Evolutionary conservation across 1,139 yeast species (phyloP).

Genomic region (Diutina sp.): DNA sequence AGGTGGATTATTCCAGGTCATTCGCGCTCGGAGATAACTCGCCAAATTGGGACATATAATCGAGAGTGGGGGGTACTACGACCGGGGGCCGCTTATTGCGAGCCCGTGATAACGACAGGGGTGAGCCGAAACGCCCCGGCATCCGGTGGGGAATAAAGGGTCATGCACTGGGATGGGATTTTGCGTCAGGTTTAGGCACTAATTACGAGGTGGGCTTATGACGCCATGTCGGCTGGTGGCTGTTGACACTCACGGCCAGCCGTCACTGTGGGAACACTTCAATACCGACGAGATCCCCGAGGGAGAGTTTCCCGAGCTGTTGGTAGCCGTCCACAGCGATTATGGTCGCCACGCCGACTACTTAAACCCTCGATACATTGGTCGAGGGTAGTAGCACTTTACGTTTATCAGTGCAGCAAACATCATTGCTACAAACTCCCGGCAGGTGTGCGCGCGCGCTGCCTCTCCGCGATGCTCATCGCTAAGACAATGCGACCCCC

Average conservation of each 20-base stretch:
- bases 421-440: no score
- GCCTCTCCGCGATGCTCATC: not conserved
- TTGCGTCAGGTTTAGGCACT: no score
- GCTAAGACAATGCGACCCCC: not conserved
- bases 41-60: no score
- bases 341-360: not conserved
- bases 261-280: not conserved
- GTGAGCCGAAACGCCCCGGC: no score
- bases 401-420: no score
- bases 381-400: not conserved
- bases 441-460: no score
- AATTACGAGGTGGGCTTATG: no score
- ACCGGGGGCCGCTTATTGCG: not conserved
- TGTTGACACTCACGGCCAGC: not conserved
- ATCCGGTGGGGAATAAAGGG: no score
- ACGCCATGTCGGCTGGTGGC: no score
- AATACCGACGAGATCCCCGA: not conserved
- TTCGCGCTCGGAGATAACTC: not conserved
- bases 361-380: not conserved
- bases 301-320: not conserved
- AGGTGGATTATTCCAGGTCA: not conserved
- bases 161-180: no score
- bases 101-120: not conserved
- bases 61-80: not conserved
- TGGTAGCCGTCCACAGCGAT: not conserved